Conservation (phyloP, 2,329 filamentous ascomycete genomes). For the Eutypa lata region DNA sequence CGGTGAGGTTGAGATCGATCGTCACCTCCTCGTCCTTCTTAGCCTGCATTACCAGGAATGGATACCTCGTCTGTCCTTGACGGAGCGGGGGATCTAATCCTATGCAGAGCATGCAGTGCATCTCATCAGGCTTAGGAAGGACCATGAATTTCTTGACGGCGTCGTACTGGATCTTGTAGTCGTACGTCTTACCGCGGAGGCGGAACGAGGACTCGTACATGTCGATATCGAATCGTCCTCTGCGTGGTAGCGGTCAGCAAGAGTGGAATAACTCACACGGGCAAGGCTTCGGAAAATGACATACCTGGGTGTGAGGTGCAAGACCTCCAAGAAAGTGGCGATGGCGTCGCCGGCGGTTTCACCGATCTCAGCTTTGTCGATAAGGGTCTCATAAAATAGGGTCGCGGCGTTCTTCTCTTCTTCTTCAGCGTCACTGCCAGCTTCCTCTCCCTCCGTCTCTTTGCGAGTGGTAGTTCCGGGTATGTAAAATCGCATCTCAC, state of each 20-base stretch:
- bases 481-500: conserved; percentile 99
- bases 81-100: conserved; percentile 92
- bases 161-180: conserved; percentile 99
- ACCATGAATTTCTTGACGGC: conserved; percentile 99
- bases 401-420: conserved; percentile 94
- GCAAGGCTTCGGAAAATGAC: conserved; percentile 7
- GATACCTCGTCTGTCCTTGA: conserved; percentile 95
- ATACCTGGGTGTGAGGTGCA: conserved; percentile 92
- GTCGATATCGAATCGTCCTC: conserved; percentile 99
- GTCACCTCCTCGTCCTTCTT: conserved; percentile 97
- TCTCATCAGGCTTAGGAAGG: conserved; percentile 95
- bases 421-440: conserved; percentile 62
- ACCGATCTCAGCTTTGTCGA: conserved; percentile 98
- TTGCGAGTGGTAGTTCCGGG: conserved; percentile 83
- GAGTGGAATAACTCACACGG: neutral
- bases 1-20: conserved; percentile 92
- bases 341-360: conserved; percentile 98
- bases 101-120: conserved; percentile 91
- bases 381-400: conserved; percentile 96
- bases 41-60: conserved; percentile 98
- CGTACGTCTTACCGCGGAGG: conserved; percentile 96
- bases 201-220: conserved; percentile 99
- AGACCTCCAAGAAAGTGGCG: conserved; percentile 92
- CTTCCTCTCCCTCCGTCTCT: conserved; percentile 70
- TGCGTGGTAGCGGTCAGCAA: conserved; percentile 29